Conservation (phyloP, 495 filamentous ascomycete genomes). For the Penicillium coprophilum region DNA sequence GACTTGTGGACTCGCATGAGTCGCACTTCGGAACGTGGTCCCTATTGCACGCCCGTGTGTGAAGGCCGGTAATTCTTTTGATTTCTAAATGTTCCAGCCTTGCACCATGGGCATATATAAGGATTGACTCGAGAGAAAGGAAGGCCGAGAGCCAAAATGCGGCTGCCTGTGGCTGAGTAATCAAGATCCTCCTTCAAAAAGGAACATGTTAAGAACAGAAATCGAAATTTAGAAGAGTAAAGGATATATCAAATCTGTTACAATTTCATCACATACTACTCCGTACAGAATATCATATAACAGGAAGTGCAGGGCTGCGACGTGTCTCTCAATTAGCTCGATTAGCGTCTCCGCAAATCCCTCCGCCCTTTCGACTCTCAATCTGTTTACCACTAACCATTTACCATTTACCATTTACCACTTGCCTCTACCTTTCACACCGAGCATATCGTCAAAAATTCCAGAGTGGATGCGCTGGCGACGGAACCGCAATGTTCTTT, state of each 20-base stretch:
- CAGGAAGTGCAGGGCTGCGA: not conserved
- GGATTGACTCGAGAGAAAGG: no score
- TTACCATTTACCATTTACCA: not conserved
- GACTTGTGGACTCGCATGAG: slow-evolving; percentile 2
- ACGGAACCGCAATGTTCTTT: slow-evolving; percentile 15
- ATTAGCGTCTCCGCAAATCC: slow-evolving; percentile 11
- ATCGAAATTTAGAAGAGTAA: not conserved
- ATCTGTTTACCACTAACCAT: not conserved
- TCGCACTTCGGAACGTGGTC: not conserved
- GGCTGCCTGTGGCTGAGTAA: slow-evolving; percentile 15
- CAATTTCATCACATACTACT: not conserved
- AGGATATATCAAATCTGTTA: not conserved
- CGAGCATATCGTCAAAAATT: not conserved
- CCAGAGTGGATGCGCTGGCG: slow-evolving; percentile 5
- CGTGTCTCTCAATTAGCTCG: slow-evolving; percentile 9
- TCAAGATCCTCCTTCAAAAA: not conserved
- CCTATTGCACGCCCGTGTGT: not conserved
- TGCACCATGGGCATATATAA: no score
- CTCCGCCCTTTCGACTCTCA: not conserved
- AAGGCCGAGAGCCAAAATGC: slow-evolving; percentile 2
- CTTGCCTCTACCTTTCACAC: not conserved
- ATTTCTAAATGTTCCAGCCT: no score
- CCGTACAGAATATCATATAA: not conserved
- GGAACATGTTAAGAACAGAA: not conserved
- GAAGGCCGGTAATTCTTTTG: not conserved